phyloP scores from a whole-genome alignment of 306 rosid genomes.

The Betula pendula region DNA sequence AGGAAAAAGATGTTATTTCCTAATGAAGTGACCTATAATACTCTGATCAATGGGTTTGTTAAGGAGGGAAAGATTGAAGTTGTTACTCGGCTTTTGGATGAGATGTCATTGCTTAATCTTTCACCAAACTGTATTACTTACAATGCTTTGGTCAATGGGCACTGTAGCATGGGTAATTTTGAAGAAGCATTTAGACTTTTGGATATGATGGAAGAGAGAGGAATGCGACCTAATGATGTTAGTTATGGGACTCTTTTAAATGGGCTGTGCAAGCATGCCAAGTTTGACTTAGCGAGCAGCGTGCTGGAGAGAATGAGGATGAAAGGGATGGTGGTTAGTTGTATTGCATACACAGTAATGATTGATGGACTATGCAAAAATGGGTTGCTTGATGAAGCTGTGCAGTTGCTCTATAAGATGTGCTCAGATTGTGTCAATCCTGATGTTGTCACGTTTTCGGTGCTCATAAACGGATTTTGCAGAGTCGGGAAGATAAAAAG shows the following conservation, averaged over 20 bases:
- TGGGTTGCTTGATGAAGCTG: constrained; percentile 64
- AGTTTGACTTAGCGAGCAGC: constrained; percentile 48
- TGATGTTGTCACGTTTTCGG: constrained; percentile 66
- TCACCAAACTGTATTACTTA: constrained; percentile 55
- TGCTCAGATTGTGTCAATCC: constrained; percentile 43
- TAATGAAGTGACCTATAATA: constrained; percentile 62
- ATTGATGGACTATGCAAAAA: constrained; percentile 72
- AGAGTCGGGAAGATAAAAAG: constrained; percentile 53
- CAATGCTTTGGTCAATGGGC: constrained; percentile 61
- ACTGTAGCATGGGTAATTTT: constrained; percentile 45
- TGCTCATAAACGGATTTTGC: constrained; percentile 72
- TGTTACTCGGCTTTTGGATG: constrained; percentile 66
- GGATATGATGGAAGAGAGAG: constrained; percentile 56
- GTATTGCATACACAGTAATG: constrained; percentile 52
- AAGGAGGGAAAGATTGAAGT: constrained; percentile 70
- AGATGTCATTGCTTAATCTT: constrained; percentile 51
- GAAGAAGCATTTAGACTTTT: constrained; percentile 59
- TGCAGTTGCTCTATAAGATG: constrained; percentile 51
- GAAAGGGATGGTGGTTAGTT: constrained; percentile 39
- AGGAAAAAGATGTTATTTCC: constrained; percentile 64
- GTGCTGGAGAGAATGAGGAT: constrained; percentile 56
- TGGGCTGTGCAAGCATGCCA: constrained; percentile 56
- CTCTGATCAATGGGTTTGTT: constrained; percentile 69
- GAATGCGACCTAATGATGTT: constrained; percentile 60
- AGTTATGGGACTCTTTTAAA: constrained; percentile 60